Conservation (phyloP, 2,329 filamentous ascomycete species). For the Hymenoscyphus linearis region DNA sequence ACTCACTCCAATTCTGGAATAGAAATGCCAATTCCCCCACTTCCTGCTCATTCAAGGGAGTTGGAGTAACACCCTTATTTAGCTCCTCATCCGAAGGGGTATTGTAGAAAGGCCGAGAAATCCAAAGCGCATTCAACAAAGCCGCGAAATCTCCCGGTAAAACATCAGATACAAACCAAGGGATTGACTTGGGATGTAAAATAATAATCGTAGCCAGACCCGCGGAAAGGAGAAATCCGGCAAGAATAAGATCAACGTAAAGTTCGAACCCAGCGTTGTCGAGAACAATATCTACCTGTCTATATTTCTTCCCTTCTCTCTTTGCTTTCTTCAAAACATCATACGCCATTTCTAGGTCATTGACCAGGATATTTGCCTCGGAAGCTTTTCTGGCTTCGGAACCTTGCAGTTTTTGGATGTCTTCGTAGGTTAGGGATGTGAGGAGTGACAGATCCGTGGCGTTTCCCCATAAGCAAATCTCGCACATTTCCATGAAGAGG, state of each 20-base stretch:
- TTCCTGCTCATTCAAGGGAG: slow-evolving; percentile 63
- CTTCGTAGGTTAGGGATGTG: slow-evolving; percentile 85
- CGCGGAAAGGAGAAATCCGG: slow-evolving; percentile 79
- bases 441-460: slow-evolving; percentile 90
- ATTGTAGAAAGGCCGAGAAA: slow-evolving; percentile 74
- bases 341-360: slow-evolving; percentile 74
- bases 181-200: slow-evolving; percentile 88
- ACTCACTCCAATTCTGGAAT: slow-evolving; percentile 72
- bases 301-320: slow-evolving; percentile 56
- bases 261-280: slow-evolving; percentile 98
- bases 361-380: slow-evolving; percentile 87
- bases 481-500: slow-evolving; percentile 87
- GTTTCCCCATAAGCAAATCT: slow-evolving; percentile 96
- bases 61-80: slow-evolving; percentile 50
- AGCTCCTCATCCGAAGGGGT: slow-evolving; percentile 63
- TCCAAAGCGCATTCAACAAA: slow-evolving; percentile 74
- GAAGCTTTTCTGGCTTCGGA: slow-evolving; percentile 77
- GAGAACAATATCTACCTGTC: slow-evolving; percentile 87
- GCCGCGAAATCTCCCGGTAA: slow-evolving; percentile 77
- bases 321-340: slow-evolving; percentile 60
- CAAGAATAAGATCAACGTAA: slow-evolving; percentile 89
- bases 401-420: slow-evolving; percentile 94
- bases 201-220: slow-evolving; percentile 83
- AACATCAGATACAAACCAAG: slow-evolving; percentile 98
- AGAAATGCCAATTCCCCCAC: slow-evolving; percentile 64